These are phyloP conservation scores for Ehretia macrophylla DNA, from an alignment of 257 asterid species.

Conservation along the genomic window DNA sequence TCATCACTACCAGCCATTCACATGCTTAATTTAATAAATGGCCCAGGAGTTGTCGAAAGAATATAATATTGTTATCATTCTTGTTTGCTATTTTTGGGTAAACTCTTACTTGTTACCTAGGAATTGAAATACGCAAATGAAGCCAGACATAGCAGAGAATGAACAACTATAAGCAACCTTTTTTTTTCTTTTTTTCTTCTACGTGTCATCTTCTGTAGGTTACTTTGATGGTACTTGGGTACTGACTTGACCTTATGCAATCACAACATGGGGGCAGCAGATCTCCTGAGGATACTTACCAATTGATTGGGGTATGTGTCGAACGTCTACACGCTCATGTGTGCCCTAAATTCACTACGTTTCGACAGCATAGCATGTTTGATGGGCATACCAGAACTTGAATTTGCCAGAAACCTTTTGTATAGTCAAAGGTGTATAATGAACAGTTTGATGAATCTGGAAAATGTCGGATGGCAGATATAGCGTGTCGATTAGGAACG, in stretches of 20 bases:
- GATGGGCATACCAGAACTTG: background rate
- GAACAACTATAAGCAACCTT: background rate
- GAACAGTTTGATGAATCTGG: background rate
- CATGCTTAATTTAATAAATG: background rate
- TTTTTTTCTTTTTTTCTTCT: too few relatives aligned
- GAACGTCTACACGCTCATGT: background rate
- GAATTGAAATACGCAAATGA: background rate
- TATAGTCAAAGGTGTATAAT: background rate
- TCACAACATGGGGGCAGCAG: background rate
- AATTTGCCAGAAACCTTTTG: too few relatives aligned
- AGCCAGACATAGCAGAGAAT: background rate
- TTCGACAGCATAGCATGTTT: background rate
- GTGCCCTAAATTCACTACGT: background rate
- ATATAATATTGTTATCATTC: background rate
- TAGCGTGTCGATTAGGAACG: too few relatives aligned
- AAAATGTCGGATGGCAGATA: too few relatives aligned
- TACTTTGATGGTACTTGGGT: background rate
- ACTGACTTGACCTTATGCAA: background rate
- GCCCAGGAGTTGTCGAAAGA: background rate
- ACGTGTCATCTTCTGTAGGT: background rate
- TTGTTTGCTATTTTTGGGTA: background rate
- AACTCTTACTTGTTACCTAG: background rate
- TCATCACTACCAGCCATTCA: background rate
- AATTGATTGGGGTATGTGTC: constrained; percentile 16
- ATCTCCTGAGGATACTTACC: constrained; percentile 14